These are phyloP conservation scores for Trichoderma sp. DNA, from an alignment of 2,329 filamentous ascomycete species.

Conservation along the genomic window DNA sequence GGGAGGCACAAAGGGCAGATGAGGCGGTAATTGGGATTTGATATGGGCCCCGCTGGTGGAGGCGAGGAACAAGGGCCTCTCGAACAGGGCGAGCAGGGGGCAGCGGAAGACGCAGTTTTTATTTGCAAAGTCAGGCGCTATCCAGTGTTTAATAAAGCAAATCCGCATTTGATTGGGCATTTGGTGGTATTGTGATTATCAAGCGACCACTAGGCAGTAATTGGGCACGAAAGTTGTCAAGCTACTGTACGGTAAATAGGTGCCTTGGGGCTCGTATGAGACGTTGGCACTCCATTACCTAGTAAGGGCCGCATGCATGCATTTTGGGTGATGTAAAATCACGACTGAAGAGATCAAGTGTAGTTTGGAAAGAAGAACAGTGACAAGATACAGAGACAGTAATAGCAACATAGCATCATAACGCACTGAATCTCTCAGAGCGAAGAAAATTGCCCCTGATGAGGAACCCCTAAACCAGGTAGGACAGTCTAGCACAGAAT, in stretches of 20 bases:
- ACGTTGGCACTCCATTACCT: background rate
- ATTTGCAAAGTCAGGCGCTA: conserved; percentile 2
- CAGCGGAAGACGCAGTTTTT: background rate
- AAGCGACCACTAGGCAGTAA: background rate
- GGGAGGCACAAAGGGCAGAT: background rate
- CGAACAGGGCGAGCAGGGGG: background rate
- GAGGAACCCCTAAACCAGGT: conserved; percentile 15
- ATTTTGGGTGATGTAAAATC: background rate
- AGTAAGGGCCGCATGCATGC: background rate
- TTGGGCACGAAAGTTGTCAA: background rate
- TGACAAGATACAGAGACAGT: background rate
- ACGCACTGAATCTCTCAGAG: background rate
- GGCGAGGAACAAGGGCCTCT: background rate
- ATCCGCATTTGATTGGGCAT: background rate
- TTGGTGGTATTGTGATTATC: background rate
- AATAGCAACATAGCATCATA: background rate
- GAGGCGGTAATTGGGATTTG: conserved; percentile 13
- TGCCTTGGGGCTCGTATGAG: background rate
- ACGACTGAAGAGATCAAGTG: background rate
- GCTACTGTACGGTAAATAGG: background rate
- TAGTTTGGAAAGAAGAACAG: background rate
- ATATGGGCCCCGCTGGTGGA: conserved; percentile 11
- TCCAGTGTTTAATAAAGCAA: background rate
- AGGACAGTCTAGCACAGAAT: conserved; percentile 9
- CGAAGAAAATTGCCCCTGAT: conserved; percentile 10